These are phyloP conservation scores for Prunus mongolica DNA, from an alignment of 306 rosid species.

Conservation along the genomic window DNA sequence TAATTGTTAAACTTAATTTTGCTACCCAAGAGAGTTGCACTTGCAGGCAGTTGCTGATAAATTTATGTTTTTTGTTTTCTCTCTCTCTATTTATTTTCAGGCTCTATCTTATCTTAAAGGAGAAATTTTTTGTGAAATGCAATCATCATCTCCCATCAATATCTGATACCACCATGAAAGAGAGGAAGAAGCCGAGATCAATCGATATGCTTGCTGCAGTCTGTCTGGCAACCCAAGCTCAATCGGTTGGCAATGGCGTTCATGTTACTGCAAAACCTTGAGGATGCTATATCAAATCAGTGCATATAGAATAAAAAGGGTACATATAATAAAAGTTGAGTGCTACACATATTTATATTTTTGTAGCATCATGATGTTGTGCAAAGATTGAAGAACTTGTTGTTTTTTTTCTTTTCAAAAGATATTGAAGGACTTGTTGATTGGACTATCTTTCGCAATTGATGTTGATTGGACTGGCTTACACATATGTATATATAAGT, in stretches of 20 bases:
- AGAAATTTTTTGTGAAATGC: constrained; percentile 8
- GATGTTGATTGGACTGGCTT: not conserved
- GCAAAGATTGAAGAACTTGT: too few species aligned
- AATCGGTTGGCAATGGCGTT: not conserved
- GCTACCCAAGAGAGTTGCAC: too few species aligned
- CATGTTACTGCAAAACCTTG: too few species aligned
- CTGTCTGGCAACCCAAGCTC: not conserved
- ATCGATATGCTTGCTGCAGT: not conserved
- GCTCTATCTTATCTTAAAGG: constrained; percentile 18
- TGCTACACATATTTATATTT: too few species aligned
- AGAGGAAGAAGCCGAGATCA: not conserved
- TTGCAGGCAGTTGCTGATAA: not conserved
- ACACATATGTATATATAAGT: not conserved
- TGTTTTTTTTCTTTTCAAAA: not conserved
- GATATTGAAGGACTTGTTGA: too few species aligned
- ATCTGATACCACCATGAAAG: not conserved
- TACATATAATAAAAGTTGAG: too few species aligned
- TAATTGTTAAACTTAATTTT: too few species aligned
- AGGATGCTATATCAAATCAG: too few species aligned
- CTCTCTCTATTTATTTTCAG: not conserved
- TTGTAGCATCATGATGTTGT: too few species aligned
- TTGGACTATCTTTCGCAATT: not conserved
- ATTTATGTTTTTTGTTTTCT: not conserved
- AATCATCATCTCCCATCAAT: constrained; percentile 19
- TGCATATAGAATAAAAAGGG: too few species aligned